A percentile compares a stretch with the other conserved stretches of the same genome.
Evolutionary conservation across 2,329 filamentous ascomycete genomes (phyloP).

Genomic region (Pyrenophora seminiperda): DNA sequence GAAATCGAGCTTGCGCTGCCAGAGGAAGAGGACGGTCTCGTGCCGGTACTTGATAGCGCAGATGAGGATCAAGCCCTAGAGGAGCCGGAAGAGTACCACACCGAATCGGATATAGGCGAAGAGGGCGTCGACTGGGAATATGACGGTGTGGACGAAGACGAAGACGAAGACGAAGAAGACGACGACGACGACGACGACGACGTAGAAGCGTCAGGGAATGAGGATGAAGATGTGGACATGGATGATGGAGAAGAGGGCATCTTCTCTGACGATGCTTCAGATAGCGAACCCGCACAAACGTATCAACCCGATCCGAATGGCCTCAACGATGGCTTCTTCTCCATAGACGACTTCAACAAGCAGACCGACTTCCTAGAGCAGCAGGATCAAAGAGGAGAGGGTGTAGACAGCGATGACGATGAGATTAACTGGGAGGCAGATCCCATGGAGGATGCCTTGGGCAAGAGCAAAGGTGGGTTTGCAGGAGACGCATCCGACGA

Average conservation of each 20-base stretch:
- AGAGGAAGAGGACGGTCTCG: conserved; percentile 31
- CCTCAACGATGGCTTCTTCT: conserved; percentile 97
- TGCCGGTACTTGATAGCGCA: conserved; percentile 28
- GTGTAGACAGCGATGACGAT: conserved; percentile 75
- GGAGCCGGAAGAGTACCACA: conserved; percentile 39
- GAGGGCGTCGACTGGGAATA: conserved; percentile 44
- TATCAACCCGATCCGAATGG: conserved; percentile 77
- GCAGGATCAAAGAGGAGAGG: conserved; percentile 78
- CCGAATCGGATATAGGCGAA: conserved; percentile 36
- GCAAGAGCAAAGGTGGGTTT: conserved; percentile 37
- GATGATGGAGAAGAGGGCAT: conserved; percentile 42
- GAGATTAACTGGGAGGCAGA: conserved; percentile 87
- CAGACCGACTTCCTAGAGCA: conserved; percentile 88
- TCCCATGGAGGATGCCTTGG: conserved; percentile 58
- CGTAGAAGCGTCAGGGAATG: neutral
- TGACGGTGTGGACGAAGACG: conserved; percentile 41
- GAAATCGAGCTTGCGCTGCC: conserved; percentile 59
- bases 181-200: conserved; percentile 39
- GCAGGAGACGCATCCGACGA: conserved; percentile 56
- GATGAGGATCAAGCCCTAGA: conserved; percentile 42
- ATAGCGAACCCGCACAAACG: conserved; percentile 56
- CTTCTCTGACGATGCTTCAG: conserved; percentile 50
- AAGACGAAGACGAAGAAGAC: conserved; percentile 31
- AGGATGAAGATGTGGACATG: conserved; percentile 35
- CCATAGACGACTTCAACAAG: conserved; percentile 95